Evolutionary conservation across 2,329 filamentous ascomycete species (phyloP).

Genomic region (Colletotrichum sp.): DNA sequence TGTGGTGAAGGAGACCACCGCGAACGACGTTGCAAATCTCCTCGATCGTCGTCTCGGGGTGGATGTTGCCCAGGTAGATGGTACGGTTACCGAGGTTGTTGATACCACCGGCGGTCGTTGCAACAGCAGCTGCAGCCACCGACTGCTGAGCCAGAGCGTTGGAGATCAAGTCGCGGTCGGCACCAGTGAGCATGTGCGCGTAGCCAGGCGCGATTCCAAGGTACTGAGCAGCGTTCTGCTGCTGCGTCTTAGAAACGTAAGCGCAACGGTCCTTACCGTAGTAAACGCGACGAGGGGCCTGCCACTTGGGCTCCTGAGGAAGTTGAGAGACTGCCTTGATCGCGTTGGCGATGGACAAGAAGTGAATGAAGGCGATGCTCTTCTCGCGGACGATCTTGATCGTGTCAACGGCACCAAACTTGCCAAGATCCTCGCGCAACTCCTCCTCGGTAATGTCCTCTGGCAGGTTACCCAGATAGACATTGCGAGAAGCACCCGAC

Average conservation of each 20-base stretch:
- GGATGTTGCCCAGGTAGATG: slow-evolving; percentile 97
- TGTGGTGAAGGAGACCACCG: slow-evolving; percentile 93
- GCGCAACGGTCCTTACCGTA: slow-evolving; percentile 99
- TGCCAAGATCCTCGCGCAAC: slow-evolving; percentile 90
- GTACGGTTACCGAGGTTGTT: slow-evolving; percentile 98
- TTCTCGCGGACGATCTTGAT: slow-evolving; percentile 98
- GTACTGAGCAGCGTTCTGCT: slow-evolving; percentile 98
- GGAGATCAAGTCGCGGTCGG: slow-evolving; percentile 95
- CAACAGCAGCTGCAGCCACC: slow-evolving; percentile 93
- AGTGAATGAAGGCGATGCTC: slow-evolving; percentile 97
- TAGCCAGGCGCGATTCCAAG: slow-evolving; percentile 96
- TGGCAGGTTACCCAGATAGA: slow-evolving; percentile 91
- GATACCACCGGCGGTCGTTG: slow-evolving; percentile 93
- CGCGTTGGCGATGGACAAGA: slow-evolving; percentile 94
- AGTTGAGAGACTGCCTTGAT: slow-evolving; percentile 98
- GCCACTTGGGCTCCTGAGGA: slow-evolving; percentile 96
- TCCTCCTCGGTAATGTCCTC: slow-evolving; percentile 93
- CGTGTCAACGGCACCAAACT: slow-evolving; percentile 95
- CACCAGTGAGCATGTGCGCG: slow-evolving; percentile 93
- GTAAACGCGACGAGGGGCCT: slow-evolving; percentile 92
- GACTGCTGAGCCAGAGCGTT: slow-evolving; percentile 97
- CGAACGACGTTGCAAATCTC: slow-evolving; percentile 99
- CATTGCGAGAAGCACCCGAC: slow-evolving; percentile 94
- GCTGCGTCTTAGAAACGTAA: slow-evolving; percentile 98
- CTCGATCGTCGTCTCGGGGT: slow-evolving; percentile 98